These are phyloP conservation scores for Beauveria pseudobassiana DNA, from an alignment of 2,329 filamentous ascomycete species.

Conservation along the genomic window DNA sequence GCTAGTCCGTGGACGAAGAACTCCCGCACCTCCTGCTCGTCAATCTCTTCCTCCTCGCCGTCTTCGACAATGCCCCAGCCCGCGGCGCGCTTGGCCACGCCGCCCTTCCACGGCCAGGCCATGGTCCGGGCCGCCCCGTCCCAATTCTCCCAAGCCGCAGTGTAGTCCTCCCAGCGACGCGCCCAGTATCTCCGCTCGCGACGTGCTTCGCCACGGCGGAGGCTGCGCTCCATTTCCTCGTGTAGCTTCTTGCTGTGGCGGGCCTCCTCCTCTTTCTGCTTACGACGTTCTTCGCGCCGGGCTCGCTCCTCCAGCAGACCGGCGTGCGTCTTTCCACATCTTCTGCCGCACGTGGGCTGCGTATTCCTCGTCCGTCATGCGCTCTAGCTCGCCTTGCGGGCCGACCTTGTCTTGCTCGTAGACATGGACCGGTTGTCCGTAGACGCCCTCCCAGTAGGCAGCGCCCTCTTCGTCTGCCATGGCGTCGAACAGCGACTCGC, in stretches of 20 bases:
- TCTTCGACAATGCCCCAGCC: constrained; percentile 45
- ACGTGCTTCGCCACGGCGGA: constrained; percentile 60
- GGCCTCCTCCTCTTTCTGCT: constrained; percentile 45
- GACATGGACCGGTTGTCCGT: constrained; percentile 85
- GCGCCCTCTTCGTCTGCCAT: constrained; percentile 96
- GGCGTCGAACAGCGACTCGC: constrained; percentile 91
- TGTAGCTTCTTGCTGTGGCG: constrained; percentile 44
- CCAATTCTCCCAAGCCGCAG: constrained; percentile 52
- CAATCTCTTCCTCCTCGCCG: constrained; percentile 40
- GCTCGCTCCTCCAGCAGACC: constrained; percentile 72
- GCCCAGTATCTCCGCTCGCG: constrained; percentile 46
- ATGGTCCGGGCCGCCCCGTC: constrained; percentile 35
- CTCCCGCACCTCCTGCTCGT: constrained; percentile 51
- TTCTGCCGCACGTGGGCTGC: constrained; percentile 72
- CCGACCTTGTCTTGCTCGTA: constrained; percentile 49
- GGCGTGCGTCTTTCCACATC: constrained; percentile 91
- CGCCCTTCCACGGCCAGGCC: constrained; percentile 56
- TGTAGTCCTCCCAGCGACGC: constrained; percentile 59
- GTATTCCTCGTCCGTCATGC: constrained; percentile 91
- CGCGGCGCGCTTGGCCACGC: not conserved
- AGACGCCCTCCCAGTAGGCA: constrained; percentile 91
- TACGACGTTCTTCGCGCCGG: constrained; percentile 45
- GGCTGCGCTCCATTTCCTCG: constrained; percentile 59
- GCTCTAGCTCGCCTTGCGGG: constrained; percentile 56
- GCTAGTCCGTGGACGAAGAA: constrained; percentile 56